A percentile compares a stretch with the other conserved stretches of the same genome.
phyloP scores from a whole-genome alignment of 768 basidiomycete species.

The Suillus variegatus region DNA sequence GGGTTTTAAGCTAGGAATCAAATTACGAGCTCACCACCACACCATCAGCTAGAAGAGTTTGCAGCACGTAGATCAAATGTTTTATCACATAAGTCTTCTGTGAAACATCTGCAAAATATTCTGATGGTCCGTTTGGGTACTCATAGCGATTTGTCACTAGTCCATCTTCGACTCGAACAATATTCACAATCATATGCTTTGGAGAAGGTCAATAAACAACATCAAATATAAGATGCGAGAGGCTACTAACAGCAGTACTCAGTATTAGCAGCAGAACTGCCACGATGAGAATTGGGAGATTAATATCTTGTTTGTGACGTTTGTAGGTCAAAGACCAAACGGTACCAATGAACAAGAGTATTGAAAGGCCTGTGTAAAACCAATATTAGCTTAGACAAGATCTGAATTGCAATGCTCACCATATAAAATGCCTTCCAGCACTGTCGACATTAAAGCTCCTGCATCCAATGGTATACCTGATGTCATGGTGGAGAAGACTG shows the following conservation, averaged over 20 bases:
- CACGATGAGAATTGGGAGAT: slow-evolving; percentile 16
- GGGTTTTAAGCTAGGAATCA: neutral
- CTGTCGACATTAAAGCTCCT: neutral
- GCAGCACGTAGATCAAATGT: slow-evolving; percentile 18
- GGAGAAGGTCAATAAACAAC: neutral
- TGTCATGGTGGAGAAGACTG: neutral
- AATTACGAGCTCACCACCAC: slow-evolving; percentile 4
- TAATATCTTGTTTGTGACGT: slow-evolving; percentile 9
- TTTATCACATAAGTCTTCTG: slow-evolving; percentile 28
- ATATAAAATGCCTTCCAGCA: neutral
- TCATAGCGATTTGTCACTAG: slow-evolving; percentile 19
- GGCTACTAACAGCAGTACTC: slow-evolving; percentile 22
- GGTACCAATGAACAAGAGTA: slow-evolving; percentile 35
- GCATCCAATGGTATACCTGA: neutral
- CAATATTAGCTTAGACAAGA: neutral
- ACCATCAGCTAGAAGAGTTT: slow-evolving; percentile 12
- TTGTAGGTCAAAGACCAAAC: slow-evolving; percentile 23
- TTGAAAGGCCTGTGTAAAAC: slow-evolving; percentile 31
- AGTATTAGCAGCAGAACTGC: slow-evolving; percentile 21
- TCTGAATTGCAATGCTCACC: neutral
- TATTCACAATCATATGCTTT: slow-evolving; percentile 18
- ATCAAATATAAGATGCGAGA: neutral
- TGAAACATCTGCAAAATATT: slow-evolving; percentile 23
- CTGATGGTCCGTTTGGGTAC: slow-evolving; percentile 21
- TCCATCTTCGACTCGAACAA: slow-evolving; percentile 19